Conservation (phyloP, 2,329 filamentous ascomycete species). For the Stemphylium beticola region DNA sequence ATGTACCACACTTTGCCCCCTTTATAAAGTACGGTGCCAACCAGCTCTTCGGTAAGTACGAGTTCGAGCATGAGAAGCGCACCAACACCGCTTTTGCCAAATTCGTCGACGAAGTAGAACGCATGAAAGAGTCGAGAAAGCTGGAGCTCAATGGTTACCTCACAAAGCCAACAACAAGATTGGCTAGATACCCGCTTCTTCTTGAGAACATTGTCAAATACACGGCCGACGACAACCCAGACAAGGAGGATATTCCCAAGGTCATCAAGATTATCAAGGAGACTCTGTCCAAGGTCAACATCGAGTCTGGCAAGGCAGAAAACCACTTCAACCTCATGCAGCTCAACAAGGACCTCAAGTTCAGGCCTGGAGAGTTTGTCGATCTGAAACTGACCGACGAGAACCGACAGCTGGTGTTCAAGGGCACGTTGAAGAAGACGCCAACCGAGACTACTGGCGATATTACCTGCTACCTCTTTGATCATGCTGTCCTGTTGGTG, state of each 20-base stretch:
- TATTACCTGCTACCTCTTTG: slow-evolving; percentile 93
- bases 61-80: slow-evolving; percentile 95
- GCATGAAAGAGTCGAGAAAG: slow-evolving; percentile 94
- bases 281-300: slow-evolving; percentile 85
- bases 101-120: slow-evolving; percentile 95
- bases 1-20: slow-evolving; percentile 88
- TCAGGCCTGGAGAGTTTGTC: slow-evolving; percentile 86
- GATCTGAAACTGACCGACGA: slow-evolving; percentile 95
- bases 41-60: slow-evolving; percentile 95
- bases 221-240: slow-evolving; percentile 85
- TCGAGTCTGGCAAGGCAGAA: slow-evolving; percentile 94
- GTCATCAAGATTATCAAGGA: slow-evolving; percentile 87
- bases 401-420: slow-evolving; percentile 90
- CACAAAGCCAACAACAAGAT: slow-evolving; percentile 93
- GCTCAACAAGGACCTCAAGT: slow-evolving; percentile 89
- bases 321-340: slow-evolving; percentile 96
- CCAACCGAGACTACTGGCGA: slow-evolving; percentile 81
- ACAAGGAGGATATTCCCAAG: slow-evolving; percentile 90
- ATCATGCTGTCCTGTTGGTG: slow-evolving; percentile 92
- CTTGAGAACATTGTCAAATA: slow-evolving; percentile 92
- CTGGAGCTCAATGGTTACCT: slow-evolving; percentile 96
- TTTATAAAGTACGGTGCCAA: slow-evolving; percentile 97
- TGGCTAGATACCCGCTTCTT: slow-evolving; percentile 91
- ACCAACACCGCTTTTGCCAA: slow-evolving; percentile 83
- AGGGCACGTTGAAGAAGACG: slow-evolving; percentile 90